Conservation (phyloP, 441 rosid genomes). For the Populus trichocarpa region DNA sequence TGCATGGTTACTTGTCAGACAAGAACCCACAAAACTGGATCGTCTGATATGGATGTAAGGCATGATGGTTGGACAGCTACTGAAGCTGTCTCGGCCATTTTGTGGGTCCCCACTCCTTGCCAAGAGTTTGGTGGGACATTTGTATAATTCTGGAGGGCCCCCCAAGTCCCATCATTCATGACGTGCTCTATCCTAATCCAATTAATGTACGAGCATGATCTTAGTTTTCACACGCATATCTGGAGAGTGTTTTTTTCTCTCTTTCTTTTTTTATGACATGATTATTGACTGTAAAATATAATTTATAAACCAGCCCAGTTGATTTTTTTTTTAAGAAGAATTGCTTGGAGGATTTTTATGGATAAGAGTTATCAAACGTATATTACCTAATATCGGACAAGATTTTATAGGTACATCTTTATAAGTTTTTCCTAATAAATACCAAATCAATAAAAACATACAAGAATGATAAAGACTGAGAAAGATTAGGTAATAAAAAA, state of each 20-base stretch:
- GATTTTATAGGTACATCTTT: too few relatives aligned
- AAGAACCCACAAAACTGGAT: conserved; percentile 7
- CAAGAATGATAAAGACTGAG: too few relatives aligned
- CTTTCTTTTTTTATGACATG: not conserved
- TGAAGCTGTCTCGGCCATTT: conserved; percentile 10
- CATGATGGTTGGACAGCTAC: conserved; percentile 18
- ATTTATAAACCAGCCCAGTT: not conserved
- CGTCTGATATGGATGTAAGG: conserved; percentile 26
- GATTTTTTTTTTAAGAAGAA: too few relatives aligned
- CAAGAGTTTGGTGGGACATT: not conserved
- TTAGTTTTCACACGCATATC: not conserved
- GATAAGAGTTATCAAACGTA: too few relatives aligned
- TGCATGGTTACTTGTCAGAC: conserved; percentile 21
- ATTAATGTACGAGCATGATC: too few relatives aligned
- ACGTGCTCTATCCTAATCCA: not conserved
- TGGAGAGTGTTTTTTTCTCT: not conserved
- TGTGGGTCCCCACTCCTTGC: conserved; percentile 13
- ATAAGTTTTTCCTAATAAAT: too few relatives aligned
- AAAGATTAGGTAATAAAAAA: too few relatives aligned
- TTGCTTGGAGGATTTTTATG: too few relatives aligned
- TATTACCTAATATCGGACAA: too few relatives aligned
- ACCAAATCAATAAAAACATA: too few relatives aligned
- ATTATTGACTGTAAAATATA: not conserved
- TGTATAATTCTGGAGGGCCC: not conserved
- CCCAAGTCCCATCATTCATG: conserved; percentile 10